Base-by-base conservation (phyloP, 306 rosid genomes). In the Elaeagnus macrophylla region DNA sequence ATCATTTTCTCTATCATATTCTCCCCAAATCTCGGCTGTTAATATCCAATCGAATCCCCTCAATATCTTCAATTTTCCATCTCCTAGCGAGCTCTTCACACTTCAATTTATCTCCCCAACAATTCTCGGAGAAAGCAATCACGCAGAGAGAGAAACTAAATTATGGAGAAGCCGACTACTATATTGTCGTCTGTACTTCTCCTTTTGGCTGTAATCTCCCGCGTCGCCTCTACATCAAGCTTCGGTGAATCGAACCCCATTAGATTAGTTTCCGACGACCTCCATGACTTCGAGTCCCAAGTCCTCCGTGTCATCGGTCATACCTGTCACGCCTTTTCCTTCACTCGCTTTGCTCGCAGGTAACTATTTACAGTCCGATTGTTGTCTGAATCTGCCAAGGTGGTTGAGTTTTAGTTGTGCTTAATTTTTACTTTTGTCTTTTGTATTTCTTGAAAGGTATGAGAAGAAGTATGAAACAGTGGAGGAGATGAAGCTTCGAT, bases 211-310 rank as follows among this genome's bases (percentile, higher is more conserved):
- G 4, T 5, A 25, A 62, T 75, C 6, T 53, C 19, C 72, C 74
- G 47, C 67, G 80, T 67, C 43, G 85, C 71, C 5, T 67, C 76
- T 12, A 84, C 54, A 25, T 65, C 82, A 12, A 73, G 41, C 72
- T 82, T 87, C 75, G 85, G 82, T 1, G 96, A 84, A 15, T 56
- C 89, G 42, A 91, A 91, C 43, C 95, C 93, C 10, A 84, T 91
- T 59, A 69, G 77, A 5, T 36, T 82, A 66, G 89, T 64, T 0
- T 67, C 96, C 5, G 87, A 82, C 52, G 64, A 65, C 25, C 80
- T 81, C 62, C 75, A 60, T 1, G 80, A 79, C 6, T 4, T 77
- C 43, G 86, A 91, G 44, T 63, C 72, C 7, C 72, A 79, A 37
- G 66, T 87, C 40, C 64, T 72, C 48, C 76, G 64, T 10, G 83